A percentile compares a stretch with the other conserved stretches of the same genome.
These are phyloP conservation scores for Blastomyces percursus DNA, from an alignment of 2,329 filamentous ascomycete species.

Conservation along the genomic window DNA sequence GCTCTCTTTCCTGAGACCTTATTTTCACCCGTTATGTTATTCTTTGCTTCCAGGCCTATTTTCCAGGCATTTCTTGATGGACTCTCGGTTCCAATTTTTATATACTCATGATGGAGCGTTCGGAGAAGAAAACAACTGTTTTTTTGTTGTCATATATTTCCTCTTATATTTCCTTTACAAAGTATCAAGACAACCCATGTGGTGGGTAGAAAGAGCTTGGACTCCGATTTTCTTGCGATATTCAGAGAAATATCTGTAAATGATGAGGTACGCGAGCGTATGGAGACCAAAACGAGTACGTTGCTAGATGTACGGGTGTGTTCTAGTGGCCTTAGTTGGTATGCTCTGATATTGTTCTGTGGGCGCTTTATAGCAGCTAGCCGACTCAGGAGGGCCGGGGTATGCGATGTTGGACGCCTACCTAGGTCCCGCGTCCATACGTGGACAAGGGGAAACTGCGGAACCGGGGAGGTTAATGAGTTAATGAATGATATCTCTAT, in stretches of 20 bases:
- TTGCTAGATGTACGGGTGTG: background rate
- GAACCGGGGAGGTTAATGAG: background rate
- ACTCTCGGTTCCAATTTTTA: background rate
- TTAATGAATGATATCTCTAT: background rate
- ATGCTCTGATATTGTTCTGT: background rate
- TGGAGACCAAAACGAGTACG: background rate
- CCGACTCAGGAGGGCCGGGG: background rate
- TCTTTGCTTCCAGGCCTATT: background rate
- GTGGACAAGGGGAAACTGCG: background rate
- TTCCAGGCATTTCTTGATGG: too few species aligned
- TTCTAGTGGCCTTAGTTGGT: background rate
- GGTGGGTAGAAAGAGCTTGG: background rate
- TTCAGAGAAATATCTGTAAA: background rate
- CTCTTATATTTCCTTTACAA: background rate
- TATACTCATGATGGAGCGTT: background rate
- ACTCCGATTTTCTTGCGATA: background rate
- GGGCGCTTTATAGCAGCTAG: background rate
- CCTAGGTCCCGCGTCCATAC: background rate
- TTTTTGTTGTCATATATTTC: background rate
- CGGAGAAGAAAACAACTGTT: background rate
- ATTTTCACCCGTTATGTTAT: background rate
- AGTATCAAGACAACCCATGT: background rate
- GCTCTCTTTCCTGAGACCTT: background rate
- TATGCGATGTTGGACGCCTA: background rate
- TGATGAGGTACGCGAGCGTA: background rate